A percentile compares a stretch with the other conserved stretches of the same genome.
phyloP scores from a whole-genome alignment of 306 rosid genomes.

The Citrullus amarus region DNA sequence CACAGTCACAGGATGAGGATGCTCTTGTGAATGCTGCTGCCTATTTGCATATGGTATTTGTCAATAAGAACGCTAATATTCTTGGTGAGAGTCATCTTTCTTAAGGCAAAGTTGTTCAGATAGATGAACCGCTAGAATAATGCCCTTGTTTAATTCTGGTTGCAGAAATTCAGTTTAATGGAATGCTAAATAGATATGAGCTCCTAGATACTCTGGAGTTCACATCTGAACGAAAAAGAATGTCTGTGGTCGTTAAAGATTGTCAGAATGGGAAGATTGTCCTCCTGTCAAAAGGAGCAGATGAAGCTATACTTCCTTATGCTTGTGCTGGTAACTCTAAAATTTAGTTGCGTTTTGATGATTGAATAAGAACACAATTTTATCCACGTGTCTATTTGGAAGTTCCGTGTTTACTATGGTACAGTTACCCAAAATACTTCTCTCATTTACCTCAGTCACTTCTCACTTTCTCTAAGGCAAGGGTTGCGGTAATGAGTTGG shows the following conservation, averaged over 20 bases:
- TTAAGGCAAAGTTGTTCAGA: slow-evolving; percentile 5
- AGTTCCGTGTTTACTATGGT: not conserved
- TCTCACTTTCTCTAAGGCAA: not conserved
- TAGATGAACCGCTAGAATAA: slow-evolving; percentile 16
- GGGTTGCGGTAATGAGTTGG: not conserved
- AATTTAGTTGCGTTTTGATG: not conserved
- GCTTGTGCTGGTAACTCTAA: slow-evolving; percentile 50
- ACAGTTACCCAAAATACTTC: not conserved
- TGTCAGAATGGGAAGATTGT: slow-evolving; percentile 77
- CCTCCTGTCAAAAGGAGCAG: slow-evolving; percentile 92
- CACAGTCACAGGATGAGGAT: slow-evolving; percentile 99
- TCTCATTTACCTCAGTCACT: not conserved
- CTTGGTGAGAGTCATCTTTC: slow-evolving; percentile 43
- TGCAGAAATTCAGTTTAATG: slow-evolving; percentile 83
- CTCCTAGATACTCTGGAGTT: slow-evolving; percentile 87
- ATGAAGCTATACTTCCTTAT: slow-evolving; percentile 83
- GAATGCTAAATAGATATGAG: slow-evolving; percentile 56
- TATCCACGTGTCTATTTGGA: not conserved
- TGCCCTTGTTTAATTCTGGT: slow-evolving; percentile 14
- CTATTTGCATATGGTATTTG: slow-evolving; percentile 71
- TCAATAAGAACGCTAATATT: slow-evolving; percentile 50
- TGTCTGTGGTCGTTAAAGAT: slow-evolving; percentile 85
- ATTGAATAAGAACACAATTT: not conserved
- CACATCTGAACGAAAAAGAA: slow-evolving; percentile 95
- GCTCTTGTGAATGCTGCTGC: slow-evolving; percentile 96